These are phyloP conservation scores for Cystobasidium slooffiae DNA, from an alignment of 1,284 basidiomycete species.

Conservation along the genomic window DNA sequence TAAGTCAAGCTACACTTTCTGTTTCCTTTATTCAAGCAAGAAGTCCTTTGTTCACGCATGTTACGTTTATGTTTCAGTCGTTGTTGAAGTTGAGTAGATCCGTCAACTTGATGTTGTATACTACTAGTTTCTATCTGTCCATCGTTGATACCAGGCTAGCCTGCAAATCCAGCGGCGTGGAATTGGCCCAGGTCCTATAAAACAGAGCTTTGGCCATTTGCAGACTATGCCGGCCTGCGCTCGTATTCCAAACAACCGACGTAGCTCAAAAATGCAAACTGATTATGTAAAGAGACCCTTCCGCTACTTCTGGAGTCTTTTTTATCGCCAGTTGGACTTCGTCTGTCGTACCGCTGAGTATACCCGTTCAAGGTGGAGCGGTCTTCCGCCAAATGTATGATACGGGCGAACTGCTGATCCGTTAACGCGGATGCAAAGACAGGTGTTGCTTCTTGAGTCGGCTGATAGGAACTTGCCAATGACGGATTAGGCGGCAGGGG, in stretches of 20 bases:
- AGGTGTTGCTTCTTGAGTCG: slow-evolving; percentile 10
- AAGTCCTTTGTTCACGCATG: no score
- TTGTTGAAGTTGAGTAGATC: no score
- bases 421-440: slow-evolving; percentile 39
- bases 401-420: slow-evolving; percentile 34
- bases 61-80: no score
- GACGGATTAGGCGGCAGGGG: slow-evolving; percentile 36
- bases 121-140: no score
- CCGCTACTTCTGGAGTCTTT: slow-evolving; percentile 25
- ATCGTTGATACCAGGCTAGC: neutral
- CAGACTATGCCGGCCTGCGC: slow-evolving; percentile 22
- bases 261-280: slow-evolving; percentile 11
- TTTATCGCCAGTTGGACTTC: neutral
- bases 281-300: slow-evolving; percentile 19
- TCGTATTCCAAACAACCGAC: slow-evolving; percentile 40
- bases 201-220: neutral
- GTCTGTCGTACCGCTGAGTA: slow-evolving; percentile 20
- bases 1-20: no score
- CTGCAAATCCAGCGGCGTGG: neutral
- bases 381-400: slow-evolving; percentile 36
- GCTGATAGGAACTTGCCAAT: slow-evolving; percentile 12
- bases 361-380: slow-evolving; percentile 26
- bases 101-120: no score
- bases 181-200: neutral
- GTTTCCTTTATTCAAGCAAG: no score